Evolutionary conservation across 2,329 filamentous ascomycete species (phyloP), one percentile per base, ranked within the genome.

Genomic region (Curvularia sp.): DNA sequence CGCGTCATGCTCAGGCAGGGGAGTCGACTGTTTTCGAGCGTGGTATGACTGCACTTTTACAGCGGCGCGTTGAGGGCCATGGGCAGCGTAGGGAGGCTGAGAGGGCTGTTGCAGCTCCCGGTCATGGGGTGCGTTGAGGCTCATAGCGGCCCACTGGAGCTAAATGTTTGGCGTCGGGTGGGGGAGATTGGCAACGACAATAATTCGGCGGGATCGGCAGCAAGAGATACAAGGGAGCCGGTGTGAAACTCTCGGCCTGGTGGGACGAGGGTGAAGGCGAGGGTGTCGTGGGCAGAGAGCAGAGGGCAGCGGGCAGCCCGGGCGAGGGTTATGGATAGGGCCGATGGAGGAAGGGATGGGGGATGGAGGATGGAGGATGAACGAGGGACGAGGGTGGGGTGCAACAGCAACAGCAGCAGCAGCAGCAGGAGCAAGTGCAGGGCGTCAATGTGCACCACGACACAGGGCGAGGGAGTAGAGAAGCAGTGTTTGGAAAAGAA

Each of bases 61-160:
- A 36, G 57, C 67, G 52, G 70, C 63, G 34, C 67, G 69, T 55
- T 70, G 63, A 43, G 74, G 72, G 55, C 65, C 64, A 54, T 71
- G 68, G 43, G 69, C 72, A 51, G 70, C 72, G 65, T 72, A 63
- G 48, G 73, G 73, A 42, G 69, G 61, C 45, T 65, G 65, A 52
- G 65, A 63, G n/a, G 55, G 51, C 50, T 49, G 55, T 46, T 46
- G 55, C 27, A 68, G 69, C 52, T 65, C 64, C 60, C 61, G 61
- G 43, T 64, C 59, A 10, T 47, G 55, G 52, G 64, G 59, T 49
- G 59, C 27, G 45, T 58, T 63, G 60, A 63, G 67, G 58, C 64
- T 70, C 70, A 70, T 68, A 46, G 49, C 59, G 63, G 60, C 57
- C 51, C 57, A 57, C 57, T 63, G 59, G 60, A 61, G 53, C 58